These are phyloP conservation scores for Sclerotinia spermophila DNA, from an alignment of 2,329 filamentous ascomycete genomes.

Conservation along the genomic window DNA sequence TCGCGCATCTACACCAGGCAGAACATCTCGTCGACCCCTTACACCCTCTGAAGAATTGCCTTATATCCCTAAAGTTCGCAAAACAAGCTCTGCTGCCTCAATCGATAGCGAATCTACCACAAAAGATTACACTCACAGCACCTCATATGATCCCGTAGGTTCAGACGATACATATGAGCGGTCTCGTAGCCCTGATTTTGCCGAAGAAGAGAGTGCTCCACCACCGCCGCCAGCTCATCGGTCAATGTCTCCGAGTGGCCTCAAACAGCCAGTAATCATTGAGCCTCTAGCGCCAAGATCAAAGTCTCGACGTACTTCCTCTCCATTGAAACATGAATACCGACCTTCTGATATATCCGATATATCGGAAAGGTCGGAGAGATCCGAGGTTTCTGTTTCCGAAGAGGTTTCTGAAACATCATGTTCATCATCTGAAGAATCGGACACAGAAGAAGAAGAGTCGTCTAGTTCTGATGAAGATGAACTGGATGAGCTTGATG, in stretches of 20 bases:
- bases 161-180: not conserved
- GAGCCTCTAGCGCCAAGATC: conserved; percentile 30
- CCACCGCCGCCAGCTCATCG: conserved; percentile 35
- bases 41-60: conserved; percentile 18
- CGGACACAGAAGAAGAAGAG: conserved; percentile 18
- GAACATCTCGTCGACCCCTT: conserved; percentile 8
- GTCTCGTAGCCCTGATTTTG: not conserved
- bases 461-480: conserved; percentile 17
- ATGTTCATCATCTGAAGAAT: conserved; percentile 55
- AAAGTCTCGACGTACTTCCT: conserved; percentile 71
- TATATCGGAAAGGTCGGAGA: conserved; percentile 26
- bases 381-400: conserved; percentile 53
- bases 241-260: conserved; percentile 44
- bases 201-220: conserved; percentile 29
- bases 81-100: conserved; percentile 13
- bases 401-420: conserved; percentile 64
- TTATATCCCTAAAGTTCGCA: conserved; percentile 17
- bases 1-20: conserved; percentile 13
- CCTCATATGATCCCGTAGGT: conserved; percentile 4
- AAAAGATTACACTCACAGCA: conserved; percentile 7
- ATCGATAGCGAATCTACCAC: conserved; percentile 9
- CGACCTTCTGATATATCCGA: conserved; percentile 71
- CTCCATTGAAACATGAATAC: conserved; percentile 95
- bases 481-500: conserved; percentile 14
- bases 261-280: conserved; percentile 35